Conservation (phyloP, 1,284 basidiomycete species). For the Sporisorium scitamineum region DNA sequence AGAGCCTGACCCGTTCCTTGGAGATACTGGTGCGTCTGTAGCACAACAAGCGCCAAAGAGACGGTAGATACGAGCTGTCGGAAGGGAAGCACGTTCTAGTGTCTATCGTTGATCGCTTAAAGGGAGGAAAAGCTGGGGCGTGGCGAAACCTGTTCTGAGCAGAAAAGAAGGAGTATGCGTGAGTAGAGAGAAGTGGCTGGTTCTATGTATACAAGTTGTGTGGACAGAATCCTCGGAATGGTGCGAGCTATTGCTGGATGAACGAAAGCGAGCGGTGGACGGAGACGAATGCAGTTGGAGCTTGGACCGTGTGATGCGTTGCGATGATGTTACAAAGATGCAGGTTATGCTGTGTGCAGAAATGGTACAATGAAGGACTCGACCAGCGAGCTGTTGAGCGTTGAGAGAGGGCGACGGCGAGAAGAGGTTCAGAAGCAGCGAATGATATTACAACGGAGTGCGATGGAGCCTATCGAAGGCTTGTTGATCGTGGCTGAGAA, state of each 20-base stretch:
- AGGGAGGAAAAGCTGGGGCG: background rate
- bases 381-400: conserved; percentile 13
- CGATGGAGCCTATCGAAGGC: conserved; percentile 25
- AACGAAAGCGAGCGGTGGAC: background rate
- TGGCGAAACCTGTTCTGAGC: conserved; percentile 12
- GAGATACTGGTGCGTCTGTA: conserved; percentile 10
- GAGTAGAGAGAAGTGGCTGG: background rate
- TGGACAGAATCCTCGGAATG: background rate
- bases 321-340: background rate
- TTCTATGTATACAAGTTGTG: background rate
- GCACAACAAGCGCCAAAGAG: conserved; percentile 13
- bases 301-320: background rate
- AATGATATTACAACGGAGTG: background rate
- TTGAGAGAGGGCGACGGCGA: background rate
- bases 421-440: background rate
- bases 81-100: conserved; percentile 20
- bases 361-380: background rate
- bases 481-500: background rate
- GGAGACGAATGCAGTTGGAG: background rate
- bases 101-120: conserved; percentile 4
- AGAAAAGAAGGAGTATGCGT: background rate
- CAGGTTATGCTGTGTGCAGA: background rate
- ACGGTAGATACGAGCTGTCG: conserved; percentile 18
- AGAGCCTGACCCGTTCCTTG: conserved; percentile 12
- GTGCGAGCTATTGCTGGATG: background rate